Base-by-base conservation (phyloP, 2,329 filamentous ascomycete genomes). In the Fusarium nematophilum region DNA sequence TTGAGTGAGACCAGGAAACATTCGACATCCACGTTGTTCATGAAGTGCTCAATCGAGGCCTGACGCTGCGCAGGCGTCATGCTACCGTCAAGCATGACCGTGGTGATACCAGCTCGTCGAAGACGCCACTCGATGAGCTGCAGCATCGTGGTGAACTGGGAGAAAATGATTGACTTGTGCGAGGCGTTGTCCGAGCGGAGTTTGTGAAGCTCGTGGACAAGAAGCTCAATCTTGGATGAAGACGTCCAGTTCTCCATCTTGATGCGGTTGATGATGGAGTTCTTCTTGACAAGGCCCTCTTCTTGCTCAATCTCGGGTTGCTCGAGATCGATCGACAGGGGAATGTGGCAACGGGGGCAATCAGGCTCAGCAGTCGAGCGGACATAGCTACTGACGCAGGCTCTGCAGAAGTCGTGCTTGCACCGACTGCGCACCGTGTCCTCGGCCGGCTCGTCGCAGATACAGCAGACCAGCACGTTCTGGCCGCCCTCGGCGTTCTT, bases 201-300 rank as follows among this genome's bases (percentile, higher is more conserved):
- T 74, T 91, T 90, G 80, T 96, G 95, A 3, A 99, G 84, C 71
- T 98, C 93, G 71, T 97, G 96, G 9, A 98, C 90, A 6, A 99
- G 86, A 73, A 96, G 88, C 78, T 99, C 95, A 65, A 99, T 99
- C 80, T 99, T 99, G 59, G 93, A 97, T 1, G 93, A 97, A 0
- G 92, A 97, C 0, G 93, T 97, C 95, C 95, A 99, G 70, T 98
- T 91, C 73, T 96, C 92, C 93, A 98, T 97, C 76, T 94, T 92
- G 78, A 99, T 98, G 50, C 95, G 91, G 75, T 98, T 98, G 81
- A 98, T 96, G 74, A 99, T 99, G 2, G 93, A 97, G 11, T 88
- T 93, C 78, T 97, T 97, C 83, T 97, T 97, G 56, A 97, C 88
- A 6, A 88, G 78, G 2, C 87, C 83, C 73, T 94, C 91, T 59